Conservation (phyloP, 306 rosid genomes). For the Trifolium dubium region DNA sequence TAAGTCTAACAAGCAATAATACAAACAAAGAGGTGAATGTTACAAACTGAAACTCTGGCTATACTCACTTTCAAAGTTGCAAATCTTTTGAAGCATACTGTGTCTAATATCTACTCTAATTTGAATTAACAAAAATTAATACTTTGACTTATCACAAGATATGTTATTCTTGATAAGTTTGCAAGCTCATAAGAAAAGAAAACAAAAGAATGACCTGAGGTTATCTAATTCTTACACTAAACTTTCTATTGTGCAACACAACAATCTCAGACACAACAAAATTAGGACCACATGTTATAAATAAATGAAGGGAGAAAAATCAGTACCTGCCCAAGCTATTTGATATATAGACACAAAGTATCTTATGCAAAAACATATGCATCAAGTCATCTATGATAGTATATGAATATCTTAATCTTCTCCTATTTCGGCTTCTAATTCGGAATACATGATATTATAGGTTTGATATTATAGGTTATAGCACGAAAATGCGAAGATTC, state of each 20-base stretch:
- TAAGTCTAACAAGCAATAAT: conserved; percentile 1
- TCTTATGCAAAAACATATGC: conserved; percentile 22
- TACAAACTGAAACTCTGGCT: conserved; percentile 12
- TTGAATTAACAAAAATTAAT: conserved; percentile 2
- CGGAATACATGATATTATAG: conserved; percentile 22
- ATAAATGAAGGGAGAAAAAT: not conserved
- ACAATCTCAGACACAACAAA: conserved; percentile 3
- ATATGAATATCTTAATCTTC: conserved; percentile 26
- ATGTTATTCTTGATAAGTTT: conserved; percentile 7
- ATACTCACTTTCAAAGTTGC: conserved; percentile 26
- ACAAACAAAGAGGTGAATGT: conserved; percentile 18
- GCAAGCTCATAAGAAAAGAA: conserved; percentile 12
- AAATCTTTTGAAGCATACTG: conserved; percentile 7
- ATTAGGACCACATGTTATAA: not conserved
- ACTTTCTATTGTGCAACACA: conserved; percentile 3
- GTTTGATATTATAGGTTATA: not conserved
- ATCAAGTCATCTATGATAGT: conserved; percentile 6
- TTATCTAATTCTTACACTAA: conserved; percentile 26
- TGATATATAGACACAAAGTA: not conserved
- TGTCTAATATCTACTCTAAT: not conserved
- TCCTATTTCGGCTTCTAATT: conserved; percentile 17
- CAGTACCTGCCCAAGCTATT: conserved; percentile 22
- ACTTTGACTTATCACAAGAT: conserved; percentile 4
- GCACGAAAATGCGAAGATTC: conserved; percentile 42
- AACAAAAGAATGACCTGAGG: conserved; percentile 20